These are phyloP conservation scores for Diplocarpon mali DNA, from an alignment of 2,329 filamentous ascomycete species.

Conservation along the genomic window DNA sequence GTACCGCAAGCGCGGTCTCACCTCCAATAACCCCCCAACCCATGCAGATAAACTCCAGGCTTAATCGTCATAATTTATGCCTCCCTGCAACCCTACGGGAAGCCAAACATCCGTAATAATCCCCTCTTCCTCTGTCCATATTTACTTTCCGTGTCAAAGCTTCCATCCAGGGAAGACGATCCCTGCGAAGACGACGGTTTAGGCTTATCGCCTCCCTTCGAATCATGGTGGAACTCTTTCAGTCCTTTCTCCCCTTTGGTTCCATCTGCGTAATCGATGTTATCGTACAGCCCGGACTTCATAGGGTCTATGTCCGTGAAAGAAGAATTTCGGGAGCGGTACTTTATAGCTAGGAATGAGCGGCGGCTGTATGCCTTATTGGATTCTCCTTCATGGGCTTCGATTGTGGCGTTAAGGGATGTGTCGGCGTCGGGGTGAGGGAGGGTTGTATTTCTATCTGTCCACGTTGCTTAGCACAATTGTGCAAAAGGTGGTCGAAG, in stretches of 20 bases:
- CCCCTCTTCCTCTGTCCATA: constrained; percentile 15
- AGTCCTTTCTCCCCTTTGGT: constrained; percentile 8
- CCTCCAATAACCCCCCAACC: too few species aligned
- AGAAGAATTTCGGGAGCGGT: neutral
- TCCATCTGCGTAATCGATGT: constrained; percentile 17
- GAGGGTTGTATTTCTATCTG: constrained; percentile 46
- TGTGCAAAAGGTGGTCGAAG: too few species aligned
- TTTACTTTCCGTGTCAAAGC: neutral
- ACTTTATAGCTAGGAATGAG: constrained; percentile 12
- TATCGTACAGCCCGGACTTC: constrained; percentile 15
- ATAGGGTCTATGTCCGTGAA: constrained; percentile 5
- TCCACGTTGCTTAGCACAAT: neutral
- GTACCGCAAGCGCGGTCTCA: too few species aligned
- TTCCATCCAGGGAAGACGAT: neutral
- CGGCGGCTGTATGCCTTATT: constrained; percentile 18
- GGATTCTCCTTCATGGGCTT: constrained; percentile 40
- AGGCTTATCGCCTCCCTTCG: neutral
- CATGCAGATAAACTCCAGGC: neutral
- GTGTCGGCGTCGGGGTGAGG: constrained; percentile 52
- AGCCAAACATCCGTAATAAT: constrained; percentile 13
- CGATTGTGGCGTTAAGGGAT: constrained; percentile 44
- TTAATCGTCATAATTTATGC: neutral
- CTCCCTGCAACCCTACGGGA: neutral
- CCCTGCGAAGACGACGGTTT: neutral
- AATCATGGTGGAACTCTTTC: constrained; percentile 3